Evolutionary conservation across 257 asterid genomes (phyloP).

Genomic region (Lycium ferocissimum): DNA sequence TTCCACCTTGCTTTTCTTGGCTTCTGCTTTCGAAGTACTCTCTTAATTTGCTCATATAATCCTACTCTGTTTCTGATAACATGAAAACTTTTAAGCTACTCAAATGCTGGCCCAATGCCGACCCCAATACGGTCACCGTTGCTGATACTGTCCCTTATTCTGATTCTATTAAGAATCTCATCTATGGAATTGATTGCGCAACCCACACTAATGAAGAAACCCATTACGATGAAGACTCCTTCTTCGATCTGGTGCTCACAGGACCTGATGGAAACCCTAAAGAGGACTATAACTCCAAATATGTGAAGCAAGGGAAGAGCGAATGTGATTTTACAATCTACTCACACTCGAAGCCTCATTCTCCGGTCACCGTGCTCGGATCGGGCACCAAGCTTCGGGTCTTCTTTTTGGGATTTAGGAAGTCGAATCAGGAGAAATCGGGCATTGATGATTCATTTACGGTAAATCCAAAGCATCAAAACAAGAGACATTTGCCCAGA

Average conservation of each 20-base stretch:
- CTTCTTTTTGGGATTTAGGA: constrained; percentile 59
- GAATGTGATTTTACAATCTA: background rate
- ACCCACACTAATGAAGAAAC: constrained; percentile 31
- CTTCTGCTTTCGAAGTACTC: background rate
- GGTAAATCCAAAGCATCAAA: constrained; percentile 28
- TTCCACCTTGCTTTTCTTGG: no score
- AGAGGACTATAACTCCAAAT: background rate
- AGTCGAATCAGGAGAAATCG: constrained; percentile 51
- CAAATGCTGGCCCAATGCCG: constrained; percentile 32
- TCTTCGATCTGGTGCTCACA: constrained; percentile 67
- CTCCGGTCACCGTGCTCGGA: constrained; percentile 41
- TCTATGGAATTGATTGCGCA: background rate
- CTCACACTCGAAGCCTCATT: constrained; percentile 38
- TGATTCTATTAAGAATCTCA: constrained; percentile 18
- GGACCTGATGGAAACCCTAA: constrained; percentile 43
- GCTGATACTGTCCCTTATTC: background rate
- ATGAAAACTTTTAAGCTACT: constrained; percentile 67
- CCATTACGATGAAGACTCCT: constrained; percentile 66
- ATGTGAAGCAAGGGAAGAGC: background rate
- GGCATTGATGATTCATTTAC: constrained; percentile 32
- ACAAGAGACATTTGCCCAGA: constrained; percentile 37
- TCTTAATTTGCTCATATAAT: no score
- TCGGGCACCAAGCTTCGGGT: constrained; percentile 48
- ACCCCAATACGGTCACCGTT: background rate
- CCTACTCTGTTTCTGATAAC: background rate